Evolutionary conservation across 176 grass and related monocot species (phyloP), one percentile per base, ranked within the genome.

Genomic region (Triticum turgidum): DNA sequence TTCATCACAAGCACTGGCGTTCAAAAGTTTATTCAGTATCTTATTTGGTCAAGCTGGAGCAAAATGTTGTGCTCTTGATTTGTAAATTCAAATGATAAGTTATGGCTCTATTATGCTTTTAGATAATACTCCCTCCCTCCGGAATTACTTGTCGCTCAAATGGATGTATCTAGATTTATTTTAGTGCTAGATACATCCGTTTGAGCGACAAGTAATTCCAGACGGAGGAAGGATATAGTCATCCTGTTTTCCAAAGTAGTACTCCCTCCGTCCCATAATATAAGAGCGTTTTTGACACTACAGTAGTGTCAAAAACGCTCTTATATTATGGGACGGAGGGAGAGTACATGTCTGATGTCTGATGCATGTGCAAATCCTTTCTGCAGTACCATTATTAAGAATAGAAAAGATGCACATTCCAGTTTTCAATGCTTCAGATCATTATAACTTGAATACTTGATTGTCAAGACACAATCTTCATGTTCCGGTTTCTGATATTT

Each of bases 401-500:
- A 15, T 61, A 45, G 52, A 14, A 87, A 75, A 56, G 3, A 68
- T 44, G 33, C 8, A 69, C 11, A 59, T 24, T 18, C 45, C 24
- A 69, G 62, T 61, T 76, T 33, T 59, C 41, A 41, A 85, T 4
- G 5, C 34, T 42, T 80, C 24, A 17, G 41, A 71, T 78, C 21
- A 63, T 84, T 17, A 7, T 29, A 52, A 77, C 37, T 88, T 51
- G 22, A 76, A 21, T 68, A 69, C 49, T 88, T 51, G 22, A 77
- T 29, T 68, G 18, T 47, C 37, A 66, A 38, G 11, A n/a, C 54
- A 78, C 61, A 38, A 69, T 84, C 34, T n/a, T 77, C 21, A 72
- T 73, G 7, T 9, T 52, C 10, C 2, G 32, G 9, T 66, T 69
- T 82, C 22, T 87, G 20, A 52, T 20, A 69, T 86, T 41, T 45